These are phyloP conservation scores for Hydnum rufescens DNA, from an alignment of 768 basidiomycete species.

Conservation along the genomic window DNA sequence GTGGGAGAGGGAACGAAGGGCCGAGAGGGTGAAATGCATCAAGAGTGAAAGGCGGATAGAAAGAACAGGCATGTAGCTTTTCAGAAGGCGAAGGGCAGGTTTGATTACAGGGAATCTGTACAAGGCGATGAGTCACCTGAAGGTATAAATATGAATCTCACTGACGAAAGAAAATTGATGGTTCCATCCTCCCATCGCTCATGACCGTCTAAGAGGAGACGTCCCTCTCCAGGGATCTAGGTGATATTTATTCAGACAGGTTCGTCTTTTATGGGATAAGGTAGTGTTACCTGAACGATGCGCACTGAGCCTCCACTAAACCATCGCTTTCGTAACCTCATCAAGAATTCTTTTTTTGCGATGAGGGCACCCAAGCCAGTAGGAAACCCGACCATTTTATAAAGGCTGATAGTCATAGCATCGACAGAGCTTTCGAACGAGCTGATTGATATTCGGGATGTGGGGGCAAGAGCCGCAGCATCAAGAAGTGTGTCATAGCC, in stretches of 20 bases:
- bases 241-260: constrained; percentile 19
- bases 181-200: constrained; percentile 49
- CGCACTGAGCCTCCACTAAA: constrained; percentile 71
- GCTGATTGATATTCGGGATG: constrained; percentile 41
- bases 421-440: constrained; percentile 38
- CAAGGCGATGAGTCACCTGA: neutral
- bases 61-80: constrained; percentile 61
- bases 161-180: constrained; percentile 47
- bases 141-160: neutral
- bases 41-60: constrained; percentile 56
- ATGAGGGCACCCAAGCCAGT: constrained; percentile 68
- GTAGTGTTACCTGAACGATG: constrained; percentile 42
- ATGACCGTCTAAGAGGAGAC: constrained; percentile 3
- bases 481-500: constrained; percentile 65
- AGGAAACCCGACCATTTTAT: constrained; percentile 82
- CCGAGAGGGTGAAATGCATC: constrained; percentile 36
- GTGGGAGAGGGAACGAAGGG: constrained; percentile 41
- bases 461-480: constrained; percentile 62
- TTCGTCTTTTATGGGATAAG: constrained; percentile 47
- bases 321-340: constrained; percentile 42
- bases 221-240: neutral
- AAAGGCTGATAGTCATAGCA: constrained; percentile 68
- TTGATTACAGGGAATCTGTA: constrained; percentile 44
- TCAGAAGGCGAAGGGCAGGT: constrained; percentile 55
- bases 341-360: constrained; percentile 48